Evolutionary conservation across 495 filamentous ascomycete genomes (phyloP).

Genomic region (Acidomyces sp.): DNA sequence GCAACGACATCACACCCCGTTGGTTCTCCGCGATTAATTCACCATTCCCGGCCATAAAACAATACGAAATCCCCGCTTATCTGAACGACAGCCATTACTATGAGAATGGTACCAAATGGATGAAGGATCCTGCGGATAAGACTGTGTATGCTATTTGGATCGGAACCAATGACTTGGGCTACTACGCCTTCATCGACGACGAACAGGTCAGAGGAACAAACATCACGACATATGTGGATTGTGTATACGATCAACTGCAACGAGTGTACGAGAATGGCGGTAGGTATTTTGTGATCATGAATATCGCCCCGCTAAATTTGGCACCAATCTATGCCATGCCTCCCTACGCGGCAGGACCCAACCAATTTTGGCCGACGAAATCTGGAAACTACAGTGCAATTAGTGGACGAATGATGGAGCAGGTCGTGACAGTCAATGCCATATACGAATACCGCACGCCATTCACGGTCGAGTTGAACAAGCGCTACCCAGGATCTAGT

Average conservation of each 20-base stretch:
- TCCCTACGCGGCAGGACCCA: constrained; percentile 3
- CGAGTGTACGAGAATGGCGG: constrained; percentile 49
- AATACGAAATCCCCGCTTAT: constrained; percentile 59
- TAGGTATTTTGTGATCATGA: constrained; percentile 56
- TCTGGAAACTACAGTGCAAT: constrained; percentile 43
- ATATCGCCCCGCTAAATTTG: constrained; percentile 48
- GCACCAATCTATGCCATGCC: constrained; percentile 45
- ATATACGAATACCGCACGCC: constrained; percentile 50
- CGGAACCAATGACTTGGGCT: constrained; percentile 64
- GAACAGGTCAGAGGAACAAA: constrained; percentile 43
- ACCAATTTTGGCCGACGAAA: constrained; percentile 49
- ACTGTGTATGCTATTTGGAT: constrained; percentile 67
- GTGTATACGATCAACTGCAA: constrained; percentile 47
- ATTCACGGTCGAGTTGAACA: constrained; percentile 37
- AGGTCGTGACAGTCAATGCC: constrained; percentile 46
- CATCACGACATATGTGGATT: constrained; percentile 49
- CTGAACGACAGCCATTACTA: constrained; percentile 43
- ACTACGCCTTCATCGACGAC: constrained; percentile 48
- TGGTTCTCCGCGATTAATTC: constrained; percentile 34
- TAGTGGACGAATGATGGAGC: constrained; percentile 47
- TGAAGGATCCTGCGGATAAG: constrained; percentile 37
- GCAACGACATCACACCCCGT: constrained; percentile 48
- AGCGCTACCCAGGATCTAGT: constrained; percentile 45
- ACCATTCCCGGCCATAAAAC: constrained; percentile 46
- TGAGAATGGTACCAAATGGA: constrained; percentile 35